Percentiles rank a stretch among this genome's conserved stretches.
Evolutionary conservation across 306 rosid species (phyloP).

Genomic region (Gynostemma pentaphyllum): DNA sequence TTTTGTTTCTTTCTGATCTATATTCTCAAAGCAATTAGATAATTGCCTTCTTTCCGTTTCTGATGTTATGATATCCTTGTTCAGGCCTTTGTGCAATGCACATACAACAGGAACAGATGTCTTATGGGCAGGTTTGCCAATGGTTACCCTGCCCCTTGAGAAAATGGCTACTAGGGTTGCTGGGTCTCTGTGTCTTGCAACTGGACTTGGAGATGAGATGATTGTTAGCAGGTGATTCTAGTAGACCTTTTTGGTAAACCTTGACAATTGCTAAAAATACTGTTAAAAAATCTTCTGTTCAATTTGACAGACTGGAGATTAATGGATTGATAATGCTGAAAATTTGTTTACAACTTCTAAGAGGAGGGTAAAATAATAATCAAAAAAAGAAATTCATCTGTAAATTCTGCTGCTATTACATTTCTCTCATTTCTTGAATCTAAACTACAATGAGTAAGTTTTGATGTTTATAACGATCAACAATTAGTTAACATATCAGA

Average conservation of each 20-base stretch:
- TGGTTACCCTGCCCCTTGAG: constrained; percentile 93
- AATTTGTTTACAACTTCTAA: background rate
- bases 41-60: background rate
- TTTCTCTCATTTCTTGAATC: background rate
- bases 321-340: background rate
- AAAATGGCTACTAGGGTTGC: constrained; percentile 99
- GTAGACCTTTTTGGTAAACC: background rate
- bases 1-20: background rate
- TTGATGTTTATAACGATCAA: background rate
- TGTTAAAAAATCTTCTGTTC: background rate
- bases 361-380: background rate
- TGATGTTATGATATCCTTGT: constrained; percentile 6
- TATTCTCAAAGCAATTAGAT: too few relatives aligned
- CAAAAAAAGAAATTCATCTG: background rate
- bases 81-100: constrained; percentile 95
- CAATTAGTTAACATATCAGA: background rate
- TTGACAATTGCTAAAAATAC: background rate
- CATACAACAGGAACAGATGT: constrained; percentile 98
- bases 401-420: background rate
- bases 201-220: constrained; percentile 95
- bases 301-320: background rate
- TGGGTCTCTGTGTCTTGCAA: constrained; percentile 87
- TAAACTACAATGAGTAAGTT: background rate
- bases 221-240: constrained; percentile 60
- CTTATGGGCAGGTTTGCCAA: constrained; percentile 95